Percentiles rank a stretch among this genome's conserved stretches.
Evolutionary conservation across 495 filamentous ascomycete genomes (phyloP).

Genomic region (Trypethelium eluteriae): DNA sequence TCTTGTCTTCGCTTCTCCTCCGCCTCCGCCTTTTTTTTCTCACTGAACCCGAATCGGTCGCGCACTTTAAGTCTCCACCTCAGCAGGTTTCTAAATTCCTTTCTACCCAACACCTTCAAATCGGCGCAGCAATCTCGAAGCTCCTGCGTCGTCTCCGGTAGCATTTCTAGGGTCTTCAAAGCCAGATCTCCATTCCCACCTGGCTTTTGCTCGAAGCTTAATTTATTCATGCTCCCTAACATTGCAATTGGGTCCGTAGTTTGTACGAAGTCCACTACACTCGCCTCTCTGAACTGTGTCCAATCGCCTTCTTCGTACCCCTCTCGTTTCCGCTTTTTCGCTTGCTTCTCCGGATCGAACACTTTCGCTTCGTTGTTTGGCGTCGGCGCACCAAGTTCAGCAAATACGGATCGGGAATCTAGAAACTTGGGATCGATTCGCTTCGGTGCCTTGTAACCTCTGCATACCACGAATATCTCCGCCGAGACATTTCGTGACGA

Average conservation of each 20-base stretch:
- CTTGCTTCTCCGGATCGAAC: conserved; percentile 89
- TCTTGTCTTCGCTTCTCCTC: conserved; percentile 35
- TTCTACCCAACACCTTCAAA: conserved; percentile 82
- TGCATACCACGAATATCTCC: conserved; percentile 96
- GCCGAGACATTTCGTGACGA: conserved; percentile 92
- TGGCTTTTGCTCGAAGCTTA: conserved; percentile 67
- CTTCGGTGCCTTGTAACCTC: conserved; percentile 89
- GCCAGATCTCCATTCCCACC: conserved; percentile 67
- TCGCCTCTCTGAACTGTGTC: conserved; percentile 79
- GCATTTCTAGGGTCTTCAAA: conserved; percentile 70
- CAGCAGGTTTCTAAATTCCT: conserved; percentile 88
- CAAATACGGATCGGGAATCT: conserved; percentile 85
- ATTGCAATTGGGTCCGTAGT: conserved; percentile 94
- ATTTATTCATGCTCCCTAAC: conserved; percentile 72
- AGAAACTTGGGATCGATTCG: conserved; percentile 86
- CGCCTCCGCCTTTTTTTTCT: conserved; percentile 53
- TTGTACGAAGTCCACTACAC: conserved; percentile 89
- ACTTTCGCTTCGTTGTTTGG: conserved; percentile 97
- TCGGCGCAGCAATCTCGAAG: conserved; percentile 79
- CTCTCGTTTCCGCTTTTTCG: conserved; percentile 75
- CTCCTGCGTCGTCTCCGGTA: conserved; percentile 90
- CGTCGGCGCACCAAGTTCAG: conserved; percentile 78
- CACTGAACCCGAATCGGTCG: conserved; percentile 79
- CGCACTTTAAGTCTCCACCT: conserved; percentile 86
- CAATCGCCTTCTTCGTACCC: conserved; percentile 97